Conservation (phyloP, 2,329 filamentous ascomycete species). For the Pseudocercospora ulei region DNA sequence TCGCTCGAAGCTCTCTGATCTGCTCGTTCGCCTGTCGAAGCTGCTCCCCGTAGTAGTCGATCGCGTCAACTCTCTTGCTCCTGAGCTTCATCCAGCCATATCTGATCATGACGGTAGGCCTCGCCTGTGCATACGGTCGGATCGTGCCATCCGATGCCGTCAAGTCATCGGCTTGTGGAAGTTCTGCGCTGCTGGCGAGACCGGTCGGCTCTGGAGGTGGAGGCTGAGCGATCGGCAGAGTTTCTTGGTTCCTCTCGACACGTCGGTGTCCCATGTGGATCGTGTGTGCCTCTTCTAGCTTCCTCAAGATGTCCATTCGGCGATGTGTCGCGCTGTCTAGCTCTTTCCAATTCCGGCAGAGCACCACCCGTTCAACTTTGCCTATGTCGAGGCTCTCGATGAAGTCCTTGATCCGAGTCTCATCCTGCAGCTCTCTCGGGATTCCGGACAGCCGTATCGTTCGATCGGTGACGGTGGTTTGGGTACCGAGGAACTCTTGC, state of each 20-base stretch:
- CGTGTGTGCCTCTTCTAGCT: constrained; percentile 76
- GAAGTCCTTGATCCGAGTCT: constrained; percentile 73
- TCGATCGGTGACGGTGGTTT: constrained; percentile 90
- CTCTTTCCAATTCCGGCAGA: constrained; percentile 79
- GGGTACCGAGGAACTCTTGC: constrained; percentile 83
- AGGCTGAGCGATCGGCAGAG: constrained; percentile 45
- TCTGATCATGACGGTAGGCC: constrained; percentile 65
- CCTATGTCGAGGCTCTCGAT: constrained; percentile 84
- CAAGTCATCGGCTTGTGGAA: constrained; percentile 24
- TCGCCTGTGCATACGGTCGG: constrained; percentile 39
- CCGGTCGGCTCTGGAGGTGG: constrained; percentile 32
- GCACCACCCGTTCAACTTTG: constrained; percentile 72
- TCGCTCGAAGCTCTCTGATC: constrained; percentile 59
- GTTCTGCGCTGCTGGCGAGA: constrained; percentile 23
- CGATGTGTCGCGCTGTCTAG: constrained; percentile 65
- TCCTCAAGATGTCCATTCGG: constrained; percentile 55
- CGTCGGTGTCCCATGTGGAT: constrained; percentile 56
- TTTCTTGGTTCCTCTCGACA: constrained; percentile 42
- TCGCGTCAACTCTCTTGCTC: constrained; percentile 69
- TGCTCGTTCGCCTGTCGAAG: constrained; percentile 67
- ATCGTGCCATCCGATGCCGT: constrained; percentile 31
- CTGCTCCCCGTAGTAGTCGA: constrained; percentile 87
- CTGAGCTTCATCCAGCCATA: constrained; percentile 66
- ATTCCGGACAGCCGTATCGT: constrained; percentile 89
- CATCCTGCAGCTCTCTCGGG: constrained; percentile 64